Evolutionary conservation across 108 stramenopile species (phyloP), one percentile per base, ranked within the genome.

Genomic region (Asterionellopsis glacialis): DNA sequence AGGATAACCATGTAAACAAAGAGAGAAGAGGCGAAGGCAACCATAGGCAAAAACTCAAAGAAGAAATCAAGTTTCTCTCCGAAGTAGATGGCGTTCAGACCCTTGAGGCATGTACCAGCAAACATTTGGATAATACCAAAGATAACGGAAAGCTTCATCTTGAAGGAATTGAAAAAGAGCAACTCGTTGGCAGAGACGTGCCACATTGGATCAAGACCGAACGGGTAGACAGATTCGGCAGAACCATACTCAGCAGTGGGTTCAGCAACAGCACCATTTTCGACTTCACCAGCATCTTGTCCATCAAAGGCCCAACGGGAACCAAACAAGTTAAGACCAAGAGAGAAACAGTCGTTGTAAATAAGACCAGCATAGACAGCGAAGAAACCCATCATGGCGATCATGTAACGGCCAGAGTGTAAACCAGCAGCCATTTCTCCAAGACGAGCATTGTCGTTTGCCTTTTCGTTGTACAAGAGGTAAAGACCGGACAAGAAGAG

Each of bases 81-180:
- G 71, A 98, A 97, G 83, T 95, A 97, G 13, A 96, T 28, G 28
- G 90, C 91, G 69, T 98, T 98, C 45, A 90, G 51, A 18, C 94
- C 95, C 68, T 90, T 93, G 15, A 98, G 82, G 54, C 83, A 76
- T 19, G 97, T 97, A 51, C 98, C 98, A 12, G 80, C 57, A 53
- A 93, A 96, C 98, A 99, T 99, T 63, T 99, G 98, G 58, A 82
- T 69, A 67, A 99, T 95, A 54, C 97, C 98, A 55, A 99, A 88
- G 57, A 99, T 93, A 26, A 99, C 97, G 63, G 87, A 80, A 12
- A 97, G 87, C 85, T 99, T 99, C 98, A 99, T 99, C 89, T 98
- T 96, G 87, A 97, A 92, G 15, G 94, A 95, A 83, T 99, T 99
- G 83, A 96, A 97, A 66, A 97, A 99, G 18, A 97, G 75, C 25